Base-by-base conservation (phyloP, 2,329 filamentous ascomycete species). In the Fragosphaeria purpurea region DNA sequence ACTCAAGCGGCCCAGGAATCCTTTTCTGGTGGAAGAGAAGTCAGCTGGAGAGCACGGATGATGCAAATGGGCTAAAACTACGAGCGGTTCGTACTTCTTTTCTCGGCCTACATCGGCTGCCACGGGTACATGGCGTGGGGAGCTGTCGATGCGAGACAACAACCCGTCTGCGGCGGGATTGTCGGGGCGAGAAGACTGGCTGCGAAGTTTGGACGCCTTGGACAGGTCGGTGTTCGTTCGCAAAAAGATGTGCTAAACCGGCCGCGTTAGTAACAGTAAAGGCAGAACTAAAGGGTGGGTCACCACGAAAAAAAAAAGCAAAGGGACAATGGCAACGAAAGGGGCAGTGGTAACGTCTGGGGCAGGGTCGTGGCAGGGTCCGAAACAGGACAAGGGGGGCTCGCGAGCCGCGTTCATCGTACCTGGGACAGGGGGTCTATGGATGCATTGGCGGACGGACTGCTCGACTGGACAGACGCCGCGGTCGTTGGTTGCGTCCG, bases 1-100 rank as follows among this genome's bases (percentile, higher is more conserved):
- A 59, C 74, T 76, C 50, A 84, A 76, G 50, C 89, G 86, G 65
- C 88, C 94, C 33, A 98, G 78, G 63, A 98, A 95, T 11, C 86
- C 85, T 70, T 95, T 96, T 67, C 86, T 95, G 60, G 61, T 47
- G 12, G 6, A 3, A 4, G 31, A n/a, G 30, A 30, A 6, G 1
- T 33, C 7, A 13, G 22, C n/a, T 13, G 32, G 11, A 37, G 34
- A 48, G 35, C 13, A 37, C 10, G 13, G 34, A 30, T 7, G 3
- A n/a, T 32, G 8, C 9, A 30, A 33, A 44, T 41, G 13, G 1
- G 8, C 5, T n/a, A 13, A 13, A 6, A 44, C 11, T 5, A 10
- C 6, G 38, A 10, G 12, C 34, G 46, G 53, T 40, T 4, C 76
- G 62, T 69, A 86, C 83, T 78, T 86, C 69, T 83, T 85, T 54